Evolutionary conservation across 2,329 filamentous ascomycete species (phyloP).

Genomic region (Alternaria postmessia): DNA sequence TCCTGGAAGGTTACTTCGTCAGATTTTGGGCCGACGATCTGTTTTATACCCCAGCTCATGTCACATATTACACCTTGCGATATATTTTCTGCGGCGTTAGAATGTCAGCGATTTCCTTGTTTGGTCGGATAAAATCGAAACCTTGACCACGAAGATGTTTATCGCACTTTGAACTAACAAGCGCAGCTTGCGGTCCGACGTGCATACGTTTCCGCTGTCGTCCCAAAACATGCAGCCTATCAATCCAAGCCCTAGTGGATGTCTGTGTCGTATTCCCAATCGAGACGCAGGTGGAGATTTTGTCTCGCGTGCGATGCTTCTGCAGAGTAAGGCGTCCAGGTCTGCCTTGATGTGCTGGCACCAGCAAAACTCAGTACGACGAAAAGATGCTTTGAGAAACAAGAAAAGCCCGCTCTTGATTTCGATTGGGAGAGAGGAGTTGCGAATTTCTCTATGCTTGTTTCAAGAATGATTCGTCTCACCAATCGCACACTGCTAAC

Average conservation of each 20-base stretch:
- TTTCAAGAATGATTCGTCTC: neutral
- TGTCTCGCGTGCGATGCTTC: neutral
- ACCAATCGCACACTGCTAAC: neutral
- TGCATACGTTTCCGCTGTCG: conserved; percentile 1
- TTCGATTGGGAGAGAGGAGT: neutral
- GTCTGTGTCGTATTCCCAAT: neutral
- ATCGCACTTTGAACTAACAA: neutral
- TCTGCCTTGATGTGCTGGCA: conserved; percentile 17
- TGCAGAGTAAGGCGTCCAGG: neutral
- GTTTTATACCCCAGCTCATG: conserved; percentile 21
- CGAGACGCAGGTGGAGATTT: neutral
- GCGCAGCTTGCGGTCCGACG: neutral
- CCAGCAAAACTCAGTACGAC: conserved; percentile 10
- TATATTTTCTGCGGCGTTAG: conserved; percentile 7
- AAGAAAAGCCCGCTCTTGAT: neutral
- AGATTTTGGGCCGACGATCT: conserved; percentile 6
- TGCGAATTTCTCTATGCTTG: neutral
- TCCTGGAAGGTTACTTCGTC: conserved; percentile 1
- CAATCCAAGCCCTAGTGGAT: neutral
- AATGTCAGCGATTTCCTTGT: conserved; percentile 1
- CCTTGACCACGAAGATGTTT: neutral
- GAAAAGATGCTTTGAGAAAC: neutral
- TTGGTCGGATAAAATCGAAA: neutral
- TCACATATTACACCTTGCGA: conserved; percentile 9
- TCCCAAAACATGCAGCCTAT: neutral